Evolutionary conservation across 257 asterid genomes (phyloP).

Genomic region (Solanum neorickii): DNA sequence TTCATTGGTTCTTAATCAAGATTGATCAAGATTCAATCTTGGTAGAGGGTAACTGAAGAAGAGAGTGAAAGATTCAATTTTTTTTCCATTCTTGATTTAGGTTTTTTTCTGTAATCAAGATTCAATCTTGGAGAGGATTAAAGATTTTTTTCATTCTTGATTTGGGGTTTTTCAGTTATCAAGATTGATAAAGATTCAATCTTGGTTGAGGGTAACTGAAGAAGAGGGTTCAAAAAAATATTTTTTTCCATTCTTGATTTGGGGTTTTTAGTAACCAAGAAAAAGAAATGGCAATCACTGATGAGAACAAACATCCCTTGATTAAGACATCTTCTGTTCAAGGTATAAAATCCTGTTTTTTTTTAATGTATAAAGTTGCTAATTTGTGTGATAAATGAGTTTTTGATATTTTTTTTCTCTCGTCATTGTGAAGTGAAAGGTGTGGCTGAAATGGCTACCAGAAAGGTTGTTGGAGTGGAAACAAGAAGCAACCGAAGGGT

Average conservation of each 20-base stretch:
- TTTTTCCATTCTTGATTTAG: neutral
- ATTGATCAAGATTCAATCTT: neutral
- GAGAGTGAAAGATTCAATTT: neutral
- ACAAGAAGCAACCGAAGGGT: constrained; percentile 53
- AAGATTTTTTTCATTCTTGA: neutral
- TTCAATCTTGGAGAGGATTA: neutral
- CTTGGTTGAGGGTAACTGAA: neutral
- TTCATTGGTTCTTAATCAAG: neutral
- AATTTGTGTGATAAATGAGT: neutral
- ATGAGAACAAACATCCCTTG: constrained; percentile 40
- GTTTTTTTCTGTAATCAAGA: neutral
- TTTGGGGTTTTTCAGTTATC: neutral
- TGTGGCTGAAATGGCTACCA: constrained; percentile 29
- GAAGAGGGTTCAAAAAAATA: neutral
- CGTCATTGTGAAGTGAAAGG: constrained; percentile 21
- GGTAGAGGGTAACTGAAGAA: neutral
- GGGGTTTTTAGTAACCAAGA: neutral
- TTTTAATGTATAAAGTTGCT: neutral
- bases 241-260: neutral
- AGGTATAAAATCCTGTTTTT: constrained; percentile 20
- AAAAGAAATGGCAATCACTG: constrained; percentile 30
- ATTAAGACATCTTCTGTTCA: constrained; percentile 28
- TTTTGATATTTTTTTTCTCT: neutral
- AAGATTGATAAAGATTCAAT: neutral
- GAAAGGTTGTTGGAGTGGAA: constrained; percentile 52